Conservation (phyloP, 805 yeast genomes). For the Scheffersomyces stipitis region DNA sequence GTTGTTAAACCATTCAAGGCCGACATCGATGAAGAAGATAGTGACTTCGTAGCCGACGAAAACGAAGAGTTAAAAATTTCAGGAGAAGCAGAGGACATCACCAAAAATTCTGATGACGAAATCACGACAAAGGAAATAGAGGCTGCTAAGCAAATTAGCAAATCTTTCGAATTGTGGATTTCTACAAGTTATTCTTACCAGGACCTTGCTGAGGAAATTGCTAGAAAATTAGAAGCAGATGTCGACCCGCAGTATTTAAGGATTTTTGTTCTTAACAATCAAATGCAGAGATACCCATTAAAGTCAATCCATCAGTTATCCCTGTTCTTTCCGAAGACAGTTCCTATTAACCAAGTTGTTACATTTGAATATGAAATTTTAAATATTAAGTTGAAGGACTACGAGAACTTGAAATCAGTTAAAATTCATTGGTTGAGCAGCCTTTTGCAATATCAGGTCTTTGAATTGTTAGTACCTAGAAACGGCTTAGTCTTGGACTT, state of each 20-base stretch:
- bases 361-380: constrained; percentile 73
- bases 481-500: constrained; percentile 57
- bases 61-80: constrained; percentile 5
- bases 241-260: constrained; percentile 63
- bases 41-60: constrained; percentile 39
- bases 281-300: constrained; percentile 56
- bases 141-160: constrained; percentile 18
- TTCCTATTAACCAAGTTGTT: constrained; percentile 44
- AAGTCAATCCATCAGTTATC: constrained; percentile 34
- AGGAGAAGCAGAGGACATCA: background rate
- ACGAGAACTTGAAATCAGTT: constrained; percentile 71
- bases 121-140: constrained; percentile 14
- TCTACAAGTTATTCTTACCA: constrained; percentile 58
- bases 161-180: constrained; percentile 63
- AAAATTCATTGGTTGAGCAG: constrained; percentile 71
- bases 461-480: constrained; percentile 69
- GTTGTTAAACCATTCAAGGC: constrained; percentile 47
- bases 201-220: constrained; percentile 63
- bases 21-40: constrained; percentile 50
- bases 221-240: constrained; percentile 40
- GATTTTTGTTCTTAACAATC: constrained; percentile 58
- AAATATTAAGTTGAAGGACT: constrained; percentile 69
- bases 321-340: constrained; percentile 41
- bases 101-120: constrained; percentile 9
- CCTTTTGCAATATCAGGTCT: constrained; percentile 64